These are phyloP conservation scores for Yamadazyma songkhlaensis DNA, from an alignment of 1,139 yeast species.

Conservation along the genomic window DNA sequence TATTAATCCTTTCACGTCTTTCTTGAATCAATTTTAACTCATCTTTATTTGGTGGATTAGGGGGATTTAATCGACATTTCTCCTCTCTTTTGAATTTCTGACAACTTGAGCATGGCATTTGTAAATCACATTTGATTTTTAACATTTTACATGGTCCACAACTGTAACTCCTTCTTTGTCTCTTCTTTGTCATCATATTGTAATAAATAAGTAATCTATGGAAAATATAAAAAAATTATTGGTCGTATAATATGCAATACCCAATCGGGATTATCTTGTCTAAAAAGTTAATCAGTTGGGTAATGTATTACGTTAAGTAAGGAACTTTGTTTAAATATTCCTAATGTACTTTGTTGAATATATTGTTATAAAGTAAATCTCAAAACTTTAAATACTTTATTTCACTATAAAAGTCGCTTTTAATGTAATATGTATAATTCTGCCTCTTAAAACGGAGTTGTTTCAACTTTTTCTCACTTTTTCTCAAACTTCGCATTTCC, in stretches of 20 bases:
- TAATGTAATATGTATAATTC: no score
- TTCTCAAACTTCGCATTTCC: no score
- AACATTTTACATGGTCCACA: slow-evolving; percentile 57
- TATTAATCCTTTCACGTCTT: slow-evolving; percentile 20
- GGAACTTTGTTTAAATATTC: no score
- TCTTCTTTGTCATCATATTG: slow-evolving; percentile 4
- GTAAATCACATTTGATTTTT: slow-evolving; percentile 53
- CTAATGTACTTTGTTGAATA: no score
- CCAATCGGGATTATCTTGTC: no score
- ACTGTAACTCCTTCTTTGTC: slow-evolving; percentile 48
- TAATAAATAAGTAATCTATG: background rate
- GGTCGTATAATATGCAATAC: background rate
- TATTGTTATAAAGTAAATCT: no score
- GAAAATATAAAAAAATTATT: background rate
- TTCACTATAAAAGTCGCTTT: no score
- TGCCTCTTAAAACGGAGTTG: no score
- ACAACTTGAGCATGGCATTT: slow-evolving; percentile 50
- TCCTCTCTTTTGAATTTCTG: slow-evolving; percentile 38
- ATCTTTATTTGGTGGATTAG: slow-evolving; percentile 43
- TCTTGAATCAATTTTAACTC: slow-evolving; percentile 24
- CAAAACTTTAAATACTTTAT: no score
- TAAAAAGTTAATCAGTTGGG: no score
- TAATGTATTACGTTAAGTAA: no score
- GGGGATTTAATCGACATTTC: slow-evolving; percentile 40
- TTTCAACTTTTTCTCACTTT: no score